Base-by-base conservation (phyloP, 139 green algal genomes). In the Spirogloea muscicola region DNA sequence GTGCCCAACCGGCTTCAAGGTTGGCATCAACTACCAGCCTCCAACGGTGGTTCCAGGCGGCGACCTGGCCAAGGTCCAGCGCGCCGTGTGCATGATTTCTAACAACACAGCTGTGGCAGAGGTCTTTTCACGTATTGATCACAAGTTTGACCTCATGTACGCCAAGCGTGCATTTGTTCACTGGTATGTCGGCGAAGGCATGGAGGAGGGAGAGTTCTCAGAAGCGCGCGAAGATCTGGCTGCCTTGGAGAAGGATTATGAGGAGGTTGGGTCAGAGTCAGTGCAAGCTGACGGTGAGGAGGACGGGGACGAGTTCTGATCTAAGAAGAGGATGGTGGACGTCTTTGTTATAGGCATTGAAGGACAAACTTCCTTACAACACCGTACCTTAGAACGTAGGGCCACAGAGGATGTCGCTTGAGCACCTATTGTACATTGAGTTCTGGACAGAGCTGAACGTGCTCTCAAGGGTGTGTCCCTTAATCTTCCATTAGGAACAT, bases 81-180 rank as follows among this genome's bases (percentile, higher is more conserved):
- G 94, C 72, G 92, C 94, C 61, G 94, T 98, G 83, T 98, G 94
- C 93, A 98, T 98, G 94, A 98, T 98, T 85, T 94, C 90, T 84
- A 98, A 98, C 94, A 94, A 88, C 72, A 98, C 94, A 31, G 92
- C 91, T 82, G 96, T 98, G 75, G 92, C 93, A 38, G 94, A 98
- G 87, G 84, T 89, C 31, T 95, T 98, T 76, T 74, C 18, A n/a
- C 85, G 94, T 70, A 89, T 98, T 75, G 92, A 98, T 86, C 94
- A 98, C 90, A 98, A 98, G 92, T 98, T 98, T 94, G 84, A 98
- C 77, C 91, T 98, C 1, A 98, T 98, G 94, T 98, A 98, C 74
- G 91, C 94, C 88, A 98, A 98, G 93, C 90, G 94, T 81, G 94
- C 94, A 49, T 98, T 98, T 76, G 94, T 98, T 61, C 94, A 98